Conservation (phyloP, 352 stramenopile species). For the Phytophthora multivora region DNA sequence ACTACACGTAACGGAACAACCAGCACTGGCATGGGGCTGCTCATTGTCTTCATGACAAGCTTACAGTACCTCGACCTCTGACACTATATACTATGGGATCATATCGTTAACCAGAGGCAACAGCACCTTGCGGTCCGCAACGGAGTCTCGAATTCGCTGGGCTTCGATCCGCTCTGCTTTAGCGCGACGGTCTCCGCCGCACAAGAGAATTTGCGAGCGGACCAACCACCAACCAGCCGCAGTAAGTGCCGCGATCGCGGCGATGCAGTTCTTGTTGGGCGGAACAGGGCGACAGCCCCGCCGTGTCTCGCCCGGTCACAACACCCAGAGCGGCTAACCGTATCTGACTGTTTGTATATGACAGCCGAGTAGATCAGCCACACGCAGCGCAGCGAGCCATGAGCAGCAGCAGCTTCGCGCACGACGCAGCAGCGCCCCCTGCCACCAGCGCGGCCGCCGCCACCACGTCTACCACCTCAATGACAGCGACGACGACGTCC, state of each 20-base stretch:
- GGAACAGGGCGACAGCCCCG: not conserved
- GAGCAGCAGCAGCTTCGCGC: constrained; percentile 29
- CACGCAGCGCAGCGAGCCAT: constrained; percentile 12
- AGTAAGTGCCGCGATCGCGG: constrained; percentile 4
- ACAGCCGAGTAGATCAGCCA: not conserved
- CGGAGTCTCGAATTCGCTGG: constrained; percentile 19
- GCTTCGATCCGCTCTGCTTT: constrained; percentile 11
- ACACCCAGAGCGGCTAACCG: not conserved
- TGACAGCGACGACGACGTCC: not conserved
- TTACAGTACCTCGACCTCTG: too few species aligned
- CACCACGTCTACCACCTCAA: constrained; percentile 6
- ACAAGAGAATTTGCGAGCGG: constrained; percentile 39
- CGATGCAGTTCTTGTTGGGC: too few species aligned
- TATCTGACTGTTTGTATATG: constrained; percentile 7
- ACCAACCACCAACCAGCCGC: constrained; percentile 36
- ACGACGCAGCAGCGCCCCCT: constrained; percentile 3
- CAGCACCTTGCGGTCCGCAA: not conserved
- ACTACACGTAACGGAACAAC: too few species aligned
- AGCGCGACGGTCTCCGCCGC: not conserved
- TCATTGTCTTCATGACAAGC: too few species aligned
- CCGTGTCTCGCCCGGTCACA: constrained; percentile 8
- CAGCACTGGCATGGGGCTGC: too few species aligned
- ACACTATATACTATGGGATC: too few species aligned
- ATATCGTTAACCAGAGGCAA: not conserved
- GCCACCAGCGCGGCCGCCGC: not conserved